Evolutionary conservation across 495 filamentous ascomycete species (phyloP), one percentile per base, ranked within the genome.

Genomic region (Aspergillus cristatus): DNA sequence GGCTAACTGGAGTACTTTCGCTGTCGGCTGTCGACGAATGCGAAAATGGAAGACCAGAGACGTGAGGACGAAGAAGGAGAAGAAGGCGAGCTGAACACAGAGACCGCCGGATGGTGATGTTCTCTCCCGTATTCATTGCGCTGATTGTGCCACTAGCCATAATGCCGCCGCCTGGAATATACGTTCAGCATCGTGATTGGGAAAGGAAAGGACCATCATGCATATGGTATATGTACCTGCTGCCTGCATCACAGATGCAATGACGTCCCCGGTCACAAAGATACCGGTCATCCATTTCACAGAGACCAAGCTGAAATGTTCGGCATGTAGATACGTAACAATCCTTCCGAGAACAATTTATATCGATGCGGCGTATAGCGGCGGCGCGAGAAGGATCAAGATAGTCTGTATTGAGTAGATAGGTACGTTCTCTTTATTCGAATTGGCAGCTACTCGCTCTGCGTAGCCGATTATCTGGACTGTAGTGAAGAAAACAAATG

Each of bases 261-360:
- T 26, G 16, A 46, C 43, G 37, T 49, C 45, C n/a, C 46, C 48
- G 12, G 36, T 16, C 7, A 50, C 50, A 20, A 54, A 56, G 18
- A 47, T 49, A 28, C 44, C 38, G 28, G 38, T 47, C 18, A 48
- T 8, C 35, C 29, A 41, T 8, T 28, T 18, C 3, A 35, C 25
- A 2, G 35, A 22, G 6, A 37, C 22, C 5, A 31, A 12, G 26
- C 39, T 46, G 14, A 33, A 24, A 10, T 18, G 6, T 16, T 68
- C 66, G 13, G 54, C 69, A 12, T 65, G 42, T 0, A 65, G 50
- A 18, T 57, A 45, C 1, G 39, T 45, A 24, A 72, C 64, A 7
- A 72, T 32, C 4, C 68, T 55, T 0, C 60, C 70, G n/a, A 74
- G 65, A 20, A 65, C 51, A 66, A 72, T 74, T 54, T 72, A 74